Evolutionary conservation across 495 filamentous ascomycete genomes (phyloP).

Genomic region (Cladorrhinum samala): DNA sequence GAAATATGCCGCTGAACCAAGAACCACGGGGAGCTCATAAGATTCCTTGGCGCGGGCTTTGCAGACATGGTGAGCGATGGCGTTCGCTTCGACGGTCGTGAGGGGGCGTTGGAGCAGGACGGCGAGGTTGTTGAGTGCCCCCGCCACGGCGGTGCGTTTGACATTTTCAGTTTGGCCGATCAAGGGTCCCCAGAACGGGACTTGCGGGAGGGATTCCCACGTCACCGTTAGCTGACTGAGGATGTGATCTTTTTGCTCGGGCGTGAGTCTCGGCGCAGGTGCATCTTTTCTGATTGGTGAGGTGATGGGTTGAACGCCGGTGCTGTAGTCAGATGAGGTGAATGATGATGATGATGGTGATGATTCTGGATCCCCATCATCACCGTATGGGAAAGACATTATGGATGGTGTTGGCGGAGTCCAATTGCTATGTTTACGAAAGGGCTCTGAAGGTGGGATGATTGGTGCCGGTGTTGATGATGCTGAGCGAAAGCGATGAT

Average conservation of each 20-base stretch:
- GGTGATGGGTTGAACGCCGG: background rate
- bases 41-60: background rate
- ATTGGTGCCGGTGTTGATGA: background rate
- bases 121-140: background rate
- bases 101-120: background rate
- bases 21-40: constrained; percentile 8
- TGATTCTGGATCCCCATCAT: too few relatives aligned
- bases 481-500: background rate
- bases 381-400: background rate
- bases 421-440: too few relatives aligned
- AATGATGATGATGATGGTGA: background rate
- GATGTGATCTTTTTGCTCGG: background rate
- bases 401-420: background rate
- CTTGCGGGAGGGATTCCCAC: background rate
- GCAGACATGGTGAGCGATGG: constrained; percentile 11
- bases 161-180: background rate
- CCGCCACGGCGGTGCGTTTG: background rate
- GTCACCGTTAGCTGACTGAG: background rate
- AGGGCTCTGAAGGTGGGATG: too few relatives aligned
- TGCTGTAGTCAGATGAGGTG: background rate
- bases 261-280: background rate
- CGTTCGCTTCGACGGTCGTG: constrained; percentile 8
- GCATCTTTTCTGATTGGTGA: background rate
- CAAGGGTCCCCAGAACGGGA: background rate
- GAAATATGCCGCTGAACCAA: constrained; percentile 2